Evolutionary conservation across 2,329 filamentous ascomycete species (phyloP).

Genomic region (Talaromyces rugulosus): DNA sequence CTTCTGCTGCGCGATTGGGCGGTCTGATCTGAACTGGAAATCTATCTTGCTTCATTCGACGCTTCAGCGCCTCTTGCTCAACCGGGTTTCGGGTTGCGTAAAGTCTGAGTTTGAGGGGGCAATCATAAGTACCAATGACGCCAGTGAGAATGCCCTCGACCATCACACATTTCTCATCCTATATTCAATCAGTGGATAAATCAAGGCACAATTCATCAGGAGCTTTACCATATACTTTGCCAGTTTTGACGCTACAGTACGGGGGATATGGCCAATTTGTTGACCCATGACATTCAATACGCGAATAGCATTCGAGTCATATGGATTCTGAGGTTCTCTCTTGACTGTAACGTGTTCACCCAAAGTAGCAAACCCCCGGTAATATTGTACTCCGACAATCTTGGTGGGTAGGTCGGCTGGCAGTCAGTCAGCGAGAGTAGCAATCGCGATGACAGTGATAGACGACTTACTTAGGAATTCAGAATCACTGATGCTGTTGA

Average conservation of each 20-base stretch:
- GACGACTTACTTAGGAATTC: conserved; percentile 38
- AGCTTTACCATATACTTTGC: conserved; percentile 63
- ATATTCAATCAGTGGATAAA: conserved; percentile 14
- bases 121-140: conserved; percentile 63
- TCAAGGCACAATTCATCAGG: background rate
- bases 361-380: conserved; percentile 57
- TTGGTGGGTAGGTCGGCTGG: conserved; percentile 45
- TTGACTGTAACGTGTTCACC: conserved; percentile 61
- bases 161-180: conserved; percentile 55
- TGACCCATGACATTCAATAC: conserved; percentile 69
- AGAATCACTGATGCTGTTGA: conserved; percentile 25
- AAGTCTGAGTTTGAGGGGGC: conserved; percentile 64
- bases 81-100: conserved; percentile 62
- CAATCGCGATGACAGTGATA: conserved; percentile 9
- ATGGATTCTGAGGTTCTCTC: conserved; percentile 65
- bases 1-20: background rate
- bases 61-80: conserved; percentile 53
- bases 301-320: conserved; percentile 72
- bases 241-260: conserved; percentile 64
- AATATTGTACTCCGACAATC: conserved; percentile 61
- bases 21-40: conserved; percentile 47
- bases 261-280: conserved; percentile 77
- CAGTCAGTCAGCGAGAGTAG: conserved; percentile 21
- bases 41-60: conserved; percentile 59
- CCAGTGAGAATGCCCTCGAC: conserved; percentile 69